Conservation (phyloP, 257 asterid genomes). For the Agastache rugosa region DNA sequence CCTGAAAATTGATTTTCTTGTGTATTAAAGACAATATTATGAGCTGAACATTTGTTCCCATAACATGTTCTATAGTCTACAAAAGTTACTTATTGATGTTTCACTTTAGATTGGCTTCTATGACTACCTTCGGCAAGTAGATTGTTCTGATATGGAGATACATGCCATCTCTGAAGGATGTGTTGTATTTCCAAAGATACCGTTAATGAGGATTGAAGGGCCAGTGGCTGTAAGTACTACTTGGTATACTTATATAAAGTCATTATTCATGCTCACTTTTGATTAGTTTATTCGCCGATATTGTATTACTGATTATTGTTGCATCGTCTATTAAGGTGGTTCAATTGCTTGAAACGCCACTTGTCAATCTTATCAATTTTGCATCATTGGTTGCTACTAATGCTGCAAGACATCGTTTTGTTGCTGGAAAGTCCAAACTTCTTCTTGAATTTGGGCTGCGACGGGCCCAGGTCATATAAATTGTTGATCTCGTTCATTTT, state of each 20-base stretch:
- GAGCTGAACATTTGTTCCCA: constrained; percentile 7
- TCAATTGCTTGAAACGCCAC: constrained; percentile 96
- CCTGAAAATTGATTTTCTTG: constrained; percentile 22
- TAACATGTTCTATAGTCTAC: constrained; percentile 25
- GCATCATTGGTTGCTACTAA: constrained; percentile 98
- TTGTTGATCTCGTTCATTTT: constrained; percentile 33
- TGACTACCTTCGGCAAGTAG: constrained; percentile 76
- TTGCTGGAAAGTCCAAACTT: constrained; percentile 91
- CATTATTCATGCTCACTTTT: constrained; percentile 18
- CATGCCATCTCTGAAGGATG: constrained; percentile 92
- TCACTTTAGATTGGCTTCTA: constrained; percentile 76
- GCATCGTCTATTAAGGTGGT: constrained; percentile 71
- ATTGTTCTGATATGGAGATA: constrained; percentile 92
- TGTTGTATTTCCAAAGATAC: constrained; percentile 95
- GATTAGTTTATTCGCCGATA: constrained; percentile 22
- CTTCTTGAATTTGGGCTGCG: constrained; percentile 97
- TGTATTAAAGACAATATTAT: neutral
- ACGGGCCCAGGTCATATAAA: constrained; percentile 79
- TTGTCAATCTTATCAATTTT: constrained; percentile 84
- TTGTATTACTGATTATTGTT: constrained; percentile 32
- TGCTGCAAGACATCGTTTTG: constrained; percentile 99
- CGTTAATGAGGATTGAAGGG: constrained; percentile 96
- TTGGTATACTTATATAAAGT: constrained; percentile 24
- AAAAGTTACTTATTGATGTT: constrained; percentile 29
- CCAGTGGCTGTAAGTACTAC: constrained; percentile 83